phyloP scores from a whole-genome alignment of 441 rosid genomes.

The Eutrema salsugineum region DNA sequence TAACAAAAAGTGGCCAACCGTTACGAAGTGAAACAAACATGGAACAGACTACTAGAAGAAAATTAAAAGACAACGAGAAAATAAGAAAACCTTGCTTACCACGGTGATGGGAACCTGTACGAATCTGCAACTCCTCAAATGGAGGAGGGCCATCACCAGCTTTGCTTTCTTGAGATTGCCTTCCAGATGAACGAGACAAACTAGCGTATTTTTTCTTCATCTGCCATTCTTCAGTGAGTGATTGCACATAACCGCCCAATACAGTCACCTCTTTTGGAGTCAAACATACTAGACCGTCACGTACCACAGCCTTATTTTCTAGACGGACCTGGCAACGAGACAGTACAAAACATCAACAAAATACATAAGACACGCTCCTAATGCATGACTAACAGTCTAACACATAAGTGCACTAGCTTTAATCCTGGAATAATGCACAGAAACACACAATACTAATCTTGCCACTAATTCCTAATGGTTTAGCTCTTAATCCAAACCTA shows the following conservation, averaged over 20 bases:
- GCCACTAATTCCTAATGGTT: background rate
- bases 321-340: conserved; percentile 59
- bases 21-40: background rate
- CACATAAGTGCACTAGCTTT: background rate
- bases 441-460: background rate
- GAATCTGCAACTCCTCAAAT: conserved; percentile 75
- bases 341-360: background rate
- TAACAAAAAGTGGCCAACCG: background rate
- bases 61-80: background rate
- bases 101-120: conserved; percentile 34
- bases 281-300: conserved; percentile 65
- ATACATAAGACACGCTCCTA: background rate
- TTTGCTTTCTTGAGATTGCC: conserved; percentile 44
- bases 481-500: background rate
- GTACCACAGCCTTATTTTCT: conserved; percentile 64
- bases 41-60: background rate
- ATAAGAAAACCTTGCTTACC: conserved; percentile 13
- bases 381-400: background rate
- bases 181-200: conserved; percentile 52
- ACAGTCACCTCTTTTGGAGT: conserved; percentile 56
- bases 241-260: conserved; percentile 77
- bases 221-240: conserved; percentile 87
- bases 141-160: conserved; percentile 70
- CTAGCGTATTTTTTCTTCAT: conserved; percentile 72
- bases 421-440: background rate